These are phyloP conservation scores for Cyberlindnera mississippiensis DNA, from an alignment of 805 yeast species.

Conservation along the genomic window DNA sequence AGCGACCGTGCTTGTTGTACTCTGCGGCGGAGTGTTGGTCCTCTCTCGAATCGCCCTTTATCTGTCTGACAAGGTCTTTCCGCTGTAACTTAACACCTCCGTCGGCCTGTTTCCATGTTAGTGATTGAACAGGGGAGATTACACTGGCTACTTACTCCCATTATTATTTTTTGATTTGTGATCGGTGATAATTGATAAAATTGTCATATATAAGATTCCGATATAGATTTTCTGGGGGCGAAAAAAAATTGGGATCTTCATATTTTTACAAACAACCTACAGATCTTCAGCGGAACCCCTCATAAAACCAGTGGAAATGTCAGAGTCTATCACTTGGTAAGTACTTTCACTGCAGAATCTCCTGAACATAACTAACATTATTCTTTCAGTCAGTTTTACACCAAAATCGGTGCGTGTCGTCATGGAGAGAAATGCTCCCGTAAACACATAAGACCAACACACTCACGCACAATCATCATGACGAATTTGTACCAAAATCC, in stretches of 20 bases:
- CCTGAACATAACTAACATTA: slow-evolving; percentile 11
- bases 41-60: slow-evolving; percentile 2
- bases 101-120: slow-evolving; percentile 41
- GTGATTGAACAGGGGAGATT: slow-evolving; percentile 1
- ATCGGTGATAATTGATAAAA: no score
- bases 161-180: not conserved
- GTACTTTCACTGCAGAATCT: not conserved
- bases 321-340: slow-evolving; percentile 22
- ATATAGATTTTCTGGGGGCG: not conserved
- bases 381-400: slow-evolving; percentile 57
- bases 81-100: slow-evolving; percentile 71
- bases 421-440: slow-evolving; percentile 88
- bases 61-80: slow-evolving; percentile 40
- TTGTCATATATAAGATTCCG: no score
- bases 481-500: slow-evolving; percentile 67
- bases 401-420: slow-evolving; percentile 87
- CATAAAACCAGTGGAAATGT: slow-evolving; percentile 9
- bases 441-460: slow-evolving; percentile 61
- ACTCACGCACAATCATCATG: slow-evolving; percentile 61
- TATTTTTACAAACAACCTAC: no score
- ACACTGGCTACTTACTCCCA: slow-evolving; percentile 20
- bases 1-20: slow-evolving; percentile 29
- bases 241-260: no score
- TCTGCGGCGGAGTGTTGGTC: slow-evolving; percentile 22
- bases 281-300: no score